Base-by-base conservation (phyloP, 306 rosid species). In the Oxytropis ochrocephala region DNA sequence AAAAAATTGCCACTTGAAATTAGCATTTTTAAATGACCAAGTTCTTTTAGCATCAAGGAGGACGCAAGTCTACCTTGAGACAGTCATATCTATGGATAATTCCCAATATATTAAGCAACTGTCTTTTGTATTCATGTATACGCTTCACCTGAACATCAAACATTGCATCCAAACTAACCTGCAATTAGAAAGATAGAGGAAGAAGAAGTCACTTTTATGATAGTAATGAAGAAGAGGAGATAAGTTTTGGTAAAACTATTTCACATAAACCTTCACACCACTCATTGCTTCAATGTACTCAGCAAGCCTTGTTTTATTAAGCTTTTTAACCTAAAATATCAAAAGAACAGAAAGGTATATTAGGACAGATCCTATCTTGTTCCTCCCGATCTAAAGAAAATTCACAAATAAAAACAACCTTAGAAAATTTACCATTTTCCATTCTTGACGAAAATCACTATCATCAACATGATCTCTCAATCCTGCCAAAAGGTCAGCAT, bases 121-220 rank as follows among this genome's bases (percentile, higher is more conserved):
- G 95, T 58, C 95, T 79, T 84, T 88, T 88, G 89, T 88, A 88
- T 75, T 85, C 89, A 27, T 88, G 95, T 73, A 88, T 85, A 21
- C 95, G 82, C 91, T 88, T 88, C 81, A 85, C 83, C 79, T 86
- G 91, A 70, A 88, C 95, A 74, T 88, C 91, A 72, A 86, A 88
- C 95, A 88, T 86, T 54, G 95, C 95, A 84, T 88, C 91, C 70
- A 84, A 73, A 80, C 91, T 86, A 64, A 86, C 95, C 89, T 88
- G 86, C 75, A 77, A 61, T 47, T 38, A 44, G 74, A 68, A 64
- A 79, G 76, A 65, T 19, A 17, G 13, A 32, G 49, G 24, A 54
- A 27, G n/a, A n/a, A n/a, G 51, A 81, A 10, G 69, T 78, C 39
- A 78, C 66, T 59, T 54, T 43, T 65, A 33, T 18, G 57, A 52